Base-by-base conservation (phyloP, 2,329 filamentous ascomycete genomes). In the Aspergillus neoniger region DNA sequence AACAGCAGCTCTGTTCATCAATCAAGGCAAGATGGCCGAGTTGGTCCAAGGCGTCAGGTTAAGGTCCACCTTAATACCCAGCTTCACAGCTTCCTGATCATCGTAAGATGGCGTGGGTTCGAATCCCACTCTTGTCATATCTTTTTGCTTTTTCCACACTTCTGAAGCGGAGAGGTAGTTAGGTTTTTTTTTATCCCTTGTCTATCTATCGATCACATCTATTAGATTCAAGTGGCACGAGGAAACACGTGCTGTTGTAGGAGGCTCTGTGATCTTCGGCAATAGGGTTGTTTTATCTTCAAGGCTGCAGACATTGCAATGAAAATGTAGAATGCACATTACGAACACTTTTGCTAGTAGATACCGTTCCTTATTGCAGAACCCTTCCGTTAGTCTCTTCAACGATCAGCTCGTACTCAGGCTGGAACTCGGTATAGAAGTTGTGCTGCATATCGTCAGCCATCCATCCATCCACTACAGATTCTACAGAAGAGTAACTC, bases 381-480 rank as follows among this genome's bases (percentile, higher is more conserved):
- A 77, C 70, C 12, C 69, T 65, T 36, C 75, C 74, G 43, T 74
- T 75, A 15, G 64, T 74, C 60, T 77, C 74, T 61, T 77, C 74
- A 14, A 77, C 73, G 6, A 76, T 64, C 60, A 76, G 60, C 21
- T 77, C 74, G 61, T 69, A 77, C 38, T 77, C 74, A 1, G 75
- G 74, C 63, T 77, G 75, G 55, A 77, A 77, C 52, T 77, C 75
- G 2, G 71, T 75, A 49, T 76, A 77, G 21, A 77, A 71, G 44
- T 76, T 75, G 58, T 77, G 74, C 75, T 77, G 41, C 9, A n/a
- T 10, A 1, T 17, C 14, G 32, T 71, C 17, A 72, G 59, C 28
- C n/a, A 28, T 14, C 23, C 21, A 5, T 4, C n/a, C 9, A 3
- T 15, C 9, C 32, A n/a, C n/a, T 5, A 4, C 41, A 8, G 10